Evolutionary conservation across 2,329 filamentous ascomycete genomes (phyloP), one percentile per base, ranked within the genome.

Genomic region (Ophiostoma quercus): DNA sequence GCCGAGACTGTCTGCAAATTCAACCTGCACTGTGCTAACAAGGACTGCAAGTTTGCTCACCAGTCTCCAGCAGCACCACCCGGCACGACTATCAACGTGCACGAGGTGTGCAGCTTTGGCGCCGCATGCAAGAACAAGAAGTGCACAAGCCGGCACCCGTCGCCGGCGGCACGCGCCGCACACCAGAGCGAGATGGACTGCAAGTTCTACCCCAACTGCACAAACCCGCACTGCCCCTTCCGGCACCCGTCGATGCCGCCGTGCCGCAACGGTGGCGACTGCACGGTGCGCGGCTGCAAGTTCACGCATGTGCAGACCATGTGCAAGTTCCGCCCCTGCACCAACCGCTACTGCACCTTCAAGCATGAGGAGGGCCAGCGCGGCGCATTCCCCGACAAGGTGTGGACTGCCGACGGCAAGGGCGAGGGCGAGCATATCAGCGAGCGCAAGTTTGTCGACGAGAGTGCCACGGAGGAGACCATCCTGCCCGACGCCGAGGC

Each of bases 41-140:
- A 87, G 74, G 92, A 96, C 72, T 99, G 95, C 81, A 90, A 90
- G 74, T 99, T 92, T 78, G 95, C 92, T 22, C 95, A 99, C 77
- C 94, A 97, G 80, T 97, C 94, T 19, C 93, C 95, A 1, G 93
- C 91, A 1, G 94, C 94, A 41, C 90, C 92, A 3, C 89, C 90
- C 1, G 91, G 90, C 37, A 87, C 86, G 1, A 85, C 88, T 0
- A 84, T 98, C 71, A 95, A 98, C 78, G 84, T 94, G 74, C 87
- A 84, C 71, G 92, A 96, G 76, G 84, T 85, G 22, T 99, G 95
- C 82, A 86, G 86, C 22, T 98, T 91, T 75, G 94, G 93, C 25
- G 92, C 88, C 1, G 93, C 93, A 9, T 99, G 95, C 87, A 96
- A 95, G 81, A 99, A 98, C 83, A 86, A 88, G 76, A 98, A 98